A percentile compares a stretch with the other conserved stretches of the same genome.
phyloP scores from a whole-genome alignment of 257 asterid genomes.

The Solanum neorickii region DNA sequence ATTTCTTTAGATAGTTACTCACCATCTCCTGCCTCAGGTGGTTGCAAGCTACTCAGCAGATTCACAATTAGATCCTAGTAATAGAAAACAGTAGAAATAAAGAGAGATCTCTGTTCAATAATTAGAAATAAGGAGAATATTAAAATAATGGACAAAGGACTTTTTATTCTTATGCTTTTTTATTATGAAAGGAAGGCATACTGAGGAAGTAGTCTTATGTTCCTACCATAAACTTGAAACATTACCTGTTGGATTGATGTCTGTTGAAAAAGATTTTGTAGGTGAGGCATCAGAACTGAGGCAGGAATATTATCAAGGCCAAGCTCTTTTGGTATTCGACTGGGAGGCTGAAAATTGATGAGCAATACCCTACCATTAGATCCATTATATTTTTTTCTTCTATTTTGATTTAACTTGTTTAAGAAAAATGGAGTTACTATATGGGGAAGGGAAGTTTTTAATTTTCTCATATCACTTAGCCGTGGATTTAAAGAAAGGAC shows the following conservation, averaged over 20 bases:
- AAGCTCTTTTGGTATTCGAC: slow-evolving; percentile 47
- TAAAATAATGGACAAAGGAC: neutral
- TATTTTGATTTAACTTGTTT: neutral
- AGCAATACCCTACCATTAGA: neutral
- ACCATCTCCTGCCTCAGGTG: slow-evolving; percentile 53
- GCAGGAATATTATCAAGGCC: slow-evolving; percentile 52
- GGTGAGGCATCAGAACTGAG: slow-evolving; percentile 88
- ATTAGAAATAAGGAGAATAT: neutral
- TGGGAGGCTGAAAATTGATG: slow-evolving; percentile 53
- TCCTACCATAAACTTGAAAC: neutral
- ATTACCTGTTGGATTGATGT: slow-evolving; percentile 83
- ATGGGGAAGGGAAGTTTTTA: neutral
- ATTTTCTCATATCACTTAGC: neutral
- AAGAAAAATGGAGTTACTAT: neutral
- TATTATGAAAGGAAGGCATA: neutral
- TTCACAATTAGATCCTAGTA: slow-evolving; percentile 77
- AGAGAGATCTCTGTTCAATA: neutral
- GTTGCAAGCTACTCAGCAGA: slow-evolving; percentile 72
- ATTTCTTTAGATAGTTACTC: slow-evolving; percentile 9
- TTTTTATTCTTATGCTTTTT: neutral
- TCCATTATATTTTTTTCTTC: neutral
- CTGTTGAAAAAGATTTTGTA: slow-evolving; percentile 91
- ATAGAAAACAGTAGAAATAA: neutral
- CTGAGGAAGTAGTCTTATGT: neutral
- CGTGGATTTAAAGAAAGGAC: neutral